Base-by-base conservation (phyloP, 2,329 filamentous ascomycete genomes). In the Colletotrichum trifolii region DNA sequence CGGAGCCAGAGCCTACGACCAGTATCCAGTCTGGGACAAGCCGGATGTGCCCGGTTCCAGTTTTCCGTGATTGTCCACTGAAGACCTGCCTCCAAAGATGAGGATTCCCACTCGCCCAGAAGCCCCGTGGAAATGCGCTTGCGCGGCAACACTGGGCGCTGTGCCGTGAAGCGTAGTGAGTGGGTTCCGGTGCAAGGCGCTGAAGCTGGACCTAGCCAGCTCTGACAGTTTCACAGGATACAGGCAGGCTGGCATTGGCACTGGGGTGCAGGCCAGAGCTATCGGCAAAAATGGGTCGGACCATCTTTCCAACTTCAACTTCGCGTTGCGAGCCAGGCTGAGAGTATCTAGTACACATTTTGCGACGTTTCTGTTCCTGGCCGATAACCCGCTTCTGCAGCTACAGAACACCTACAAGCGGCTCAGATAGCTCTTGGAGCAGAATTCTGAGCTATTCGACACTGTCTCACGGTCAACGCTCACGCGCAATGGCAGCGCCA, bases 401-500 rank as follows among this genome's bases (percentile, higher is more conserved):
- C 55, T n/a, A 13, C 43, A 10, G 5, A 2, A 12, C 53, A 10
- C 17, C 25, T 13, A n/a, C n/a, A 9, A 0, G 4, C 42, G 17
- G n/a, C 9, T 25, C 33, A 4, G 6, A 40, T 12, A 15, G 2
- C 7, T 11, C 12, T 8, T 2, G n/a, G 4, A 35, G 9, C 43
- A 55, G 7, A n/a, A 13, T 4, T 6, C 8, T 2, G 15, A 33
- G 4, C 34, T 15, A 9, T 38, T 17, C 13, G 38, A 13, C 7
- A 54, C 36, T 17, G n/a, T 35, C 6, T 4, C 3, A 38, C 48
- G 5, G 10, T 7, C 3, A 17, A 8, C 36, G 25, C 8, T 2
- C 60, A n/a, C 39, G 17, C 60, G 34, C 49, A 54, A 76, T 74
- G 72, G 70, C 76, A 65, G 73, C 71, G 64, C 71, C 75, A 13